Evolutionary conservation across 805 yeast species (phyloP), one percentile per base, ranked within the genome.

Genomic region (Saturnispora bothae): DNA sequence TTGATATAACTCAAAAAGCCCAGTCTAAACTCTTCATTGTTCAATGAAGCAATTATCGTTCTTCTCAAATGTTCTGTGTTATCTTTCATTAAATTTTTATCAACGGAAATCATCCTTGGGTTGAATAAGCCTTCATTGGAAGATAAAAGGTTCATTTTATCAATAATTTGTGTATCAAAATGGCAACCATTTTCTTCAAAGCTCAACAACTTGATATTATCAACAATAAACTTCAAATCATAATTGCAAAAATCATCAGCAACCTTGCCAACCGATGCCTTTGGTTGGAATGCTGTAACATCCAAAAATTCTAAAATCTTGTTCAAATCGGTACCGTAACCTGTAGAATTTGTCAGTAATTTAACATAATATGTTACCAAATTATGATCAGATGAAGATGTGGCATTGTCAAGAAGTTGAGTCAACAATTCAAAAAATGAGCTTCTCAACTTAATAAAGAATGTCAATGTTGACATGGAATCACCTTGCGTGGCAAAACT

Each of bases 281-380:
- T 53, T 33, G 66, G 66, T 36, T 69, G 64, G 46, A 76, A 76
- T 49, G 80, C 83, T 36, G 83, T 58, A 4, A 79, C 63, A 56
- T 84, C 95, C 48, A 88, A 63, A 42, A 81, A 76, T 25, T 77
- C 71, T 39, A 85, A 63, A 1, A 83, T 61, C 43, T 73, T 77
- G 0, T 89, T 79, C 1, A 85, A 69, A 1, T 80, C 82, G 41
- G 70, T 59, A 19, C 71, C 61, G 43, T 64, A 67, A 14, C 69
- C 69, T 28, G 64, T 59, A 9, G 65, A 65, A 43, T 69, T 68
- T 30, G 78, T 73, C 16, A 86, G 59, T 4, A 65, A 49, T 4
- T 68, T 63, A 19, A 78, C 62, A 46, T 80, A 79, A 18, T 63
- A 59, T 31, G 69, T 61, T 41, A 72, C 65, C 47, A 75, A 59